A percentile compares a stretch with the other conserved stretches of the same genome.
phyloP scores from a whole-genome alignment of 352 stramenopile genomes.

The Pythium diclinum region DNA sequence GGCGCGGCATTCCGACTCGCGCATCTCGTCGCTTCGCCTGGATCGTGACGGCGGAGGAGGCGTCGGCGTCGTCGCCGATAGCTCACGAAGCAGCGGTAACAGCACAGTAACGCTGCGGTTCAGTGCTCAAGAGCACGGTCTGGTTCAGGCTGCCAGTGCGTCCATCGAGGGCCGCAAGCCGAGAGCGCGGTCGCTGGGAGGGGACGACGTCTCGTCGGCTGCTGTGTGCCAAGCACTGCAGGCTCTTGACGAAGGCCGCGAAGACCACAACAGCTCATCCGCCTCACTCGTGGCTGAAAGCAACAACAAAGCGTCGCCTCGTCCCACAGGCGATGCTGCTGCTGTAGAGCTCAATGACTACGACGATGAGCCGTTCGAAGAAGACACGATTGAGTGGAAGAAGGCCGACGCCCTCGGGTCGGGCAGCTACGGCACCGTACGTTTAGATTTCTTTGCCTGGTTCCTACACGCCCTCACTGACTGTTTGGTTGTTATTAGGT shows the following conservation, averaged over 20 bases:
- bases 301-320: slow-evolving; percentile 15
- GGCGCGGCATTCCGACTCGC: slow-evolving; percentile 23
- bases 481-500: slow-evolving; percentile 36
- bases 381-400: slow-evolving; percentile 57
- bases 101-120: slow-evolving; percentile 22
- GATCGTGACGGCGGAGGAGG: not conserved
- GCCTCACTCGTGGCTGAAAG: slow-evolving; percentile 9
- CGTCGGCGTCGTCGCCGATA: not conserved
- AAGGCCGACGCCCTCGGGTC: slow-evolving; percentile 54
- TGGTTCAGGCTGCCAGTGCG: not conserved
- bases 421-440: slow-evolving; percentile 63
- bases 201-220: not conserved
- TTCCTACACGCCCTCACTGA: not conserved
- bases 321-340: not conserved
- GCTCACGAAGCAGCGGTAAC: slow-evolving; percentile 5
- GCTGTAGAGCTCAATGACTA: slow-evolving; percentile 29
- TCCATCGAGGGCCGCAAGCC: not conserved
- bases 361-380: slow-evolving; percentile 46
- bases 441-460: too few relatives aligned
- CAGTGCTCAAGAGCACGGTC: slow-evolving; percentile 3
- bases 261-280: slow-evolving; percentile 22
- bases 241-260: slow-evolving; percentile 13
- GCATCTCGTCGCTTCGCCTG: slow-evolving; percentile 17
- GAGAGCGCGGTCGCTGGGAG: slow-evolving; percentile 10
- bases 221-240: slow-evolving; percentile 8